These are phyloP conservation scores for Wickerhamiella australiensis DNA, from an alignment of 805 yeast genomes.

Conservation along the genomic window DNA sequence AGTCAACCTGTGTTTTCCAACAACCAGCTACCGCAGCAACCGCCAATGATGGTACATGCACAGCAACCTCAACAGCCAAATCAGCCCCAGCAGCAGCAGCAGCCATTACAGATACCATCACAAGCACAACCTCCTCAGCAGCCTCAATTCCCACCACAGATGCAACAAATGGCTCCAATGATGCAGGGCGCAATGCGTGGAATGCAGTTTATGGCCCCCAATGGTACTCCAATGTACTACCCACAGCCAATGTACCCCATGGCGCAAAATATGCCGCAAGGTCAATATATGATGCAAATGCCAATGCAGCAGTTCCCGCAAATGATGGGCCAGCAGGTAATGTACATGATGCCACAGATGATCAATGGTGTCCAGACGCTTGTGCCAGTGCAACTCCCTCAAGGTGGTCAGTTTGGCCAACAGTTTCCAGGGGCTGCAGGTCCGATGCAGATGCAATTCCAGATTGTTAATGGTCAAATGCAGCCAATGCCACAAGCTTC, in stretches of 20 bases:
- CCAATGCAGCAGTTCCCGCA: not conserved
- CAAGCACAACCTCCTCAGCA: not conserved
- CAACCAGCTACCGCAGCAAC: not conserved
- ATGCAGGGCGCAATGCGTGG: not conserved
- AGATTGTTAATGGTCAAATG: not conserved
- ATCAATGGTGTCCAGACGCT: slow-evolving; percentile 3
- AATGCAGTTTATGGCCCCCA: not conserved
- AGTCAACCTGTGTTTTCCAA: not conserved
- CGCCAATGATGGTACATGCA: not conserved
- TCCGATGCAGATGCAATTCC: not conserved
- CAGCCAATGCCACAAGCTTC: slow-evolving; percentile 1
- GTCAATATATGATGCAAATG: slow-evolving; percentile 6
- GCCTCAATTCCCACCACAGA: not conserved
- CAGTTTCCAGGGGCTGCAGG: not conserved
- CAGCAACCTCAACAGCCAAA: not conserved
- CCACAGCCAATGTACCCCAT: slow-evolving; percentile 3
- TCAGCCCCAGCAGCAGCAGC: not conserved
- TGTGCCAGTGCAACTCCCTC: slow-evolving; percentile 2
- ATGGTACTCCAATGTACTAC: not conserved
- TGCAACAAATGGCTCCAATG: not conserved
- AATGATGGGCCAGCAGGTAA: slow-evolving; percentile 3
- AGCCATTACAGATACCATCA: not conserved
- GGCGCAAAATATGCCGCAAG: not conserved
- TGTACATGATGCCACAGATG: slow-evolving; percentile 7
- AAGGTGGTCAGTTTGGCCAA: not conserved